These are phyloP conservation scores for Oxyria digyna DNA, from an alignment of 148 eudicot genomes.

Conservation along the genomic window DNA sequence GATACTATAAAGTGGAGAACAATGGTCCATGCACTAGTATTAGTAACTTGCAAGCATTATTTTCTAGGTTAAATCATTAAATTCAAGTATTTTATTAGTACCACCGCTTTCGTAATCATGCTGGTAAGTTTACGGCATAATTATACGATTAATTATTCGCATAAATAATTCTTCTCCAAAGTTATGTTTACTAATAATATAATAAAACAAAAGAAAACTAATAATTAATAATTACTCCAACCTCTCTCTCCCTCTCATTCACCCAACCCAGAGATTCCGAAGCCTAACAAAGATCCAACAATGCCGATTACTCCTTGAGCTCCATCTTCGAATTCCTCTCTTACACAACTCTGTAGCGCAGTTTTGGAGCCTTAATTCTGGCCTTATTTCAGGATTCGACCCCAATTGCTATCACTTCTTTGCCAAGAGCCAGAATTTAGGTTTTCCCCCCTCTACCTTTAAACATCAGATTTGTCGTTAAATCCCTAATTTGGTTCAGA, in stretches of 20 bases:
- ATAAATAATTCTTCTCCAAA: background rate
- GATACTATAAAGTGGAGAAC: background rate
- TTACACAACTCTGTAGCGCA: background rate
- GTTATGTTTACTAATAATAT: background rate
- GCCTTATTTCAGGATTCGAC: background rate
- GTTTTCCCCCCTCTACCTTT: background rate
- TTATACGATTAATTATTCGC: background rate
- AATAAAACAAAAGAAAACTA: background rate
- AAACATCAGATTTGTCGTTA: conserved; percentile 5
- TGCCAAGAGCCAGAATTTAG: conserved; percentile 9
- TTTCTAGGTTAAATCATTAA: too few species aligned
- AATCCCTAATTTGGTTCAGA: conserved; percentile 1
- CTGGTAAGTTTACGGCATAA: background rate
- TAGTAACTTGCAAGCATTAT: too few species aligned
- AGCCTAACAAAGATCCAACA: conserved; percentile 20
- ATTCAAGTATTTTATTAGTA: background rate
- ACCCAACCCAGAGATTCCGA: conserved; percentile 6
- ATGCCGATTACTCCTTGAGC: conserved; percentile 17
- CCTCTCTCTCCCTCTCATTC: background rate
- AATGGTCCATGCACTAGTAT: too few species aligned
- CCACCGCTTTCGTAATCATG: background rate
- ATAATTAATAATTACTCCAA: background rate
- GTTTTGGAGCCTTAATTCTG: conserved; percentile 2
- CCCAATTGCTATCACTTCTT: background rate
- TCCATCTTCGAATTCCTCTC: background rate